Evolutionary conservation across 306 rosid species (phyloP), one percentile per base, ranked within the genome.

Genomic region (Castanea crenata): DNA sequence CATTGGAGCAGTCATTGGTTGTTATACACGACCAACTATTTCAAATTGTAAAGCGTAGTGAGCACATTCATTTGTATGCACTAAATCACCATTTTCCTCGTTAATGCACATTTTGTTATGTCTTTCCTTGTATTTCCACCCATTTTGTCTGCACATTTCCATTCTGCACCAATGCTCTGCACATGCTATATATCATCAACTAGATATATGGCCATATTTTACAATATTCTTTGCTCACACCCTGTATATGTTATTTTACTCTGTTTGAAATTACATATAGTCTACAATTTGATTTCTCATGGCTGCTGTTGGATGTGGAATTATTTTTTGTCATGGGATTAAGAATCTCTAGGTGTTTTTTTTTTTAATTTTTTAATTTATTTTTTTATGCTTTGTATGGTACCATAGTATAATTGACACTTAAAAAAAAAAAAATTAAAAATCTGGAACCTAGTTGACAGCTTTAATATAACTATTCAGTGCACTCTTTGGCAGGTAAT

Each of bases 401-500:
- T 29, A 29, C 73, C 20, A 21, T 65, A 15, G 21, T 31, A 64
- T 64, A 31, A 32, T 10, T 64, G 71, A 32, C 23, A 29, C 5
- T 64, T 7, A 0, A 38, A 25, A 25, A 25, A 38, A 38, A 29
- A 21, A 59, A 6, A 6, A 1, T 0, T 0, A 7, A 38, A 38
- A 38, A 38, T 7, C 44, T 38, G 44, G 44, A 7, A 38, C 44
- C 44, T 38, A 7, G 32, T 11, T 12, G 31, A 59, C 14, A 19
- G 25, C 31, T 14, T 56, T 15, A 70, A 14, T 49, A 3, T 46
- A 49, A 14, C 51, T 51, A 7, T 65, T 35, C 74, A 71, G 84
- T 51, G 64, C 56, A 61, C 71, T 71, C 23, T 41, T 31, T 49
- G 59, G 77, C 63, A 71, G 65, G 71, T 65, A 67, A 29, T 65